phyloP scores from a whole-genome alignment of 2,329 filamentous ascomycete species.

The Cercospora citrullina region DNA sequence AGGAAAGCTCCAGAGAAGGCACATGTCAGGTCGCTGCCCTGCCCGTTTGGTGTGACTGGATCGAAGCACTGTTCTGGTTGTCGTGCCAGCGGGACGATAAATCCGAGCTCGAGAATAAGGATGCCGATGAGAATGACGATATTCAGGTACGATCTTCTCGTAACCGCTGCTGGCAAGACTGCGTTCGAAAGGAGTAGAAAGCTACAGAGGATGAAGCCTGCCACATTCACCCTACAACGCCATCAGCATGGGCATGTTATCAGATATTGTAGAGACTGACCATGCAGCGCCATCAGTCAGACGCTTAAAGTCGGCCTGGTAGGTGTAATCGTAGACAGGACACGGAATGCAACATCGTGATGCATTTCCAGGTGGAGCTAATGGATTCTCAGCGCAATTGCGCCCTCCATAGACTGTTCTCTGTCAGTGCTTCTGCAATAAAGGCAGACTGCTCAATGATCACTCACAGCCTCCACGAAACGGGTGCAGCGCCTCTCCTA shows the following conservation, averaged over 20 bases:
- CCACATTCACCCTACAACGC: conserved; percentile 63
- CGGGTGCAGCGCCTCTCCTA: conserved; percentile 29
- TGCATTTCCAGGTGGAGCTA: conserved; percentile 24
- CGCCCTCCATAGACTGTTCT: conserved; percentile 27
- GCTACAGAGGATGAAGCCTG: conserved; percentile 66
- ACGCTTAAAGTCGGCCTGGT: conserved; percentile 56
- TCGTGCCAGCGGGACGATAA: conserved; percentile 75
- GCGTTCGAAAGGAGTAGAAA: conserved; percentile 77
- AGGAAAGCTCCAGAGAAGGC: conserved; percentile 77
- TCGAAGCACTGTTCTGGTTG: conserved; percentile 77
- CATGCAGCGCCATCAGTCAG: conserved; percentile 67
- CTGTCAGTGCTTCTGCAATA: neutral
- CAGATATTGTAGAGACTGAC: neutral
- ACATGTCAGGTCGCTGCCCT: conserved; percentile 71
- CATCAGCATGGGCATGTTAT: neutral
- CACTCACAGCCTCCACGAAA: conserved; percentile 32
- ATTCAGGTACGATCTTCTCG: conserved; percentile 80
- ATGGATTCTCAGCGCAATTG: conserved; percentile 32
- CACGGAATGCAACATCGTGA: conserved; percentile 76
- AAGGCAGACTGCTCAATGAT: neutral
- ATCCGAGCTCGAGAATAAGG: conserved; percentile 75
- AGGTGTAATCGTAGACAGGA: conserved; percentile 73
- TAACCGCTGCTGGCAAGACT: conserved; percentile 74
- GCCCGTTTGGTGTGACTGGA: conserved; percentile 80
- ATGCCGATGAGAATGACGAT: conserved; percentile 73